A percentile compares a stretch with the other conserved stretches of the same genome.
phyloP scores from a whole-genome alignment of 352 stramenopile genomes.

The Lagenidium giganteum region DNA sequence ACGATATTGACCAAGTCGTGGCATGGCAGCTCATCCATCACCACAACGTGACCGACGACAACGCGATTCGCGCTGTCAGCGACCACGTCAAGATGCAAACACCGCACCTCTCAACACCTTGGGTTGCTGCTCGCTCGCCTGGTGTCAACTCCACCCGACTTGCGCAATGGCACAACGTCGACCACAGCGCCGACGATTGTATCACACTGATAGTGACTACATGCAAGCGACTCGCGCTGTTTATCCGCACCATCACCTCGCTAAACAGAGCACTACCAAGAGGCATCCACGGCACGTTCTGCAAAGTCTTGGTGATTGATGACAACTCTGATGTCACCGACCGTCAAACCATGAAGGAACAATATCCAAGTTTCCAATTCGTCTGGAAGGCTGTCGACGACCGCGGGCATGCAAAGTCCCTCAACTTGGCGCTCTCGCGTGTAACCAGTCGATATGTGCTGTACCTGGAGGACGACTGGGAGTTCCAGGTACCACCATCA shows the following conservation, averaged over 20 bases:
- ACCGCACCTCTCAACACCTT: too few species aligned
- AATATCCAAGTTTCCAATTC: slow-evolving; percentile 32
- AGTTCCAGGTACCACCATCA: too few species aligned
- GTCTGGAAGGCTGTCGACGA: slow-evolving; percentile 20
- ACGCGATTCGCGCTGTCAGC: neutral
- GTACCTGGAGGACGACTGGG: slow-evolving; percentile 70
- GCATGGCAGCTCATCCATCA: slow-evolving; percentile 8
- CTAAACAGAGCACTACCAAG: slow-evolving; percentile 14
- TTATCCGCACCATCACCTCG: slow-evolving; percentile 28
- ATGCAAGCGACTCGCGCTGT: slow-evolving; percentile 46
- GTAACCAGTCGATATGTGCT: slow-evolving; percentile 37
- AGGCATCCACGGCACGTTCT: slow-evolving; percentile 28
- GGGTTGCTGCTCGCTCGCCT: too few species aligned
- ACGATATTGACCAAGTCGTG: slow-evolving; percentile 34
- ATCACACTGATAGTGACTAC: slow-evolving; percentile 54
- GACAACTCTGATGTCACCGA: slow-evolving; percentile 39
- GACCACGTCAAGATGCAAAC: too few species aligned
- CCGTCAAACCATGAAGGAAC: slow-evolving; percentile 24
- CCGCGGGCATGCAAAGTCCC: slow-evolving; percentile 41
- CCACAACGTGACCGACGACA: neutral
- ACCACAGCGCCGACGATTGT: too few species aligned
- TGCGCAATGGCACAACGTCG: too few species aligned
- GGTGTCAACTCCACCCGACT: too few species aligned
- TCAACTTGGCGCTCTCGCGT: slow-evolving; percentile 30
- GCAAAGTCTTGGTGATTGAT: slow-evolving; percentile 43